Conservation (phyloP, 169 alveolate species). For the Plasmodium malariae region DNA sequence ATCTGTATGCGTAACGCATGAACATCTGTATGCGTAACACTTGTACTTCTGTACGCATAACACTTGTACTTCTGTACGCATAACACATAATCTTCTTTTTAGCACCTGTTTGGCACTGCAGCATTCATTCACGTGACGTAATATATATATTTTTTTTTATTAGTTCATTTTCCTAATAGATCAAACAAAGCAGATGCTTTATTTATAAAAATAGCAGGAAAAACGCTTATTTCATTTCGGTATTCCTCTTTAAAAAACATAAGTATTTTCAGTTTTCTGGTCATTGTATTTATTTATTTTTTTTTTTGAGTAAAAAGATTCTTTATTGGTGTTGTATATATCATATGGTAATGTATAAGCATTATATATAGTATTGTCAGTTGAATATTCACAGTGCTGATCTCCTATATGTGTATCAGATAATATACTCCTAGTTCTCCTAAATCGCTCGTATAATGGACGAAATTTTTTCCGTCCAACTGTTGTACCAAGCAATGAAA, state of each 20-base stretch:
- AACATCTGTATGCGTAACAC: too few relatives aligned
- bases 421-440: slow-evolving; percentile 82
- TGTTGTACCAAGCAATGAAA: slow-evolving; percentile 83
- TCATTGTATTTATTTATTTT: slow-evolving; percentile 7
- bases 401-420: slow-evolving; percentile 84
- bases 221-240: too few relatives aligned
- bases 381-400: slow-evolving; percentile 80
- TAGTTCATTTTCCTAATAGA: too few relatives aligned
- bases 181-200: too few relatives aligned
- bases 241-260: slow-evolving; percentile 28
- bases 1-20: too few relatives aligned
- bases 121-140: too few relatives aligned
- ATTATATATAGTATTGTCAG: slow-evolving; percentile 71
- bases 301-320: slow-evolving; percentile 25
- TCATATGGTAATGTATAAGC: slow-evolving; percentile 75
- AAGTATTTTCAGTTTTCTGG: slow-evolving; percentile 42
- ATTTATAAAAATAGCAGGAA: too few relatives aligned
- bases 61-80: too few relatives aligned
- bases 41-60: too few relatives aligned
- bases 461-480: slow-evolving; percentile 83
- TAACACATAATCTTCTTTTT: too few relatives aligned
- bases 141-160: too few relatives aligned
- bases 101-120: too few relatives aligned
- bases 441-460: slow-evolving; percentile 80
- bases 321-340: slow-evolving; percentile 66